Percentiles rank a stretch among this genome's conserved stretches.
phyloP scores from a whole-genome alignment of 495 filamentous ascomycete species.

The Tetracladium setigerum region DNA sequence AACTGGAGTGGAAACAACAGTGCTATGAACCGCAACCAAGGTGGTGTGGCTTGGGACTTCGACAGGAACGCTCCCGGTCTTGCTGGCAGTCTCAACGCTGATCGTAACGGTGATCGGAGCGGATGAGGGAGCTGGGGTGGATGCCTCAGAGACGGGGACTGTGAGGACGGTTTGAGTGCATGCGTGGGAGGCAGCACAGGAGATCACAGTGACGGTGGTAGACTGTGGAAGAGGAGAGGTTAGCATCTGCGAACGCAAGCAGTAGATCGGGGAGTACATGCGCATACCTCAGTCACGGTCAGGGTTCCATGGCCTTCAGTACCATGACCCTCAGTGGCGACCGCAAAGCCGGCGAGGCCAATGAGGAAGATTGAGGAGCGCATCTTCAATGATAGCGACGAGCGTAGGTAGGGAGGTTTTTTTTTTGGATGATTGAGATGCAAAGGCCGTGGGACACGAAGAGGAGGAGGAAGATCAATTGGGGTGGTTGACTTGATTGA shows the following conservation, averaged over 20 bases:
- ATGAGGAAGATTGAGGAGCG: conserved; percentile 19
- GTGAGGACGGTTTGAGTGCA: conserved; percentile 29
- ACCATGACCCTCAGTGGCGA: not conserved
- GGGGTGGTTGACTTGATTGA: too few species aligned
- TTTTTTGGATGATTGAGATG: conserved; percentile 25
- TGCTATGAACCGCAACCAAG: not conserved
- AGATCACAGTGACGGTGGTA: conserved; percentile 41
- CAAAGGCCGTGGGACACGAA: conserved; percentile 19
- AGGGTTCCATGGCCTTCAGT: not conserved
- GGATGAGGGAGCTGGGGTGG: conserved; percentile 29
- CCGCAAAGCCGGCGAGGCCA: conserved; percentile 20
- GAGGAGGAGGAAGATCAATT: too few species aligned
- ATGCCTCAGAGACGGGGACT: conserved; percentile 12
- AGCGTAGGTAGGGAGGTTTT: not conserved
- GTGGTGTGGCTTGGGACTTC: conserved; percentile 1
- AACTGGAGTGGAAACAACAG: too few species aligned
- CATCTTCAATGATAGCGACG: conserved; percentile 11
- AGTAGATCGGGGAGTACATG: conserved; percentile 26
- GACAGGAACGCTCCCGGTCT: too few species aligned
- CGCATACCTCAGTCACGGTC: conserved; percentile 11
- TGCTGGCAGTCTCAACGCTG: conserved; percentile 8
- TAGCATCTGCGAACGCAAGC: conserved; percentile 25
- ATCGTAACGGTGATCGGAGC: conserved; percentile 27
- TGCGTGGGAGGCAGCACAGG: conserved; percentile 32
- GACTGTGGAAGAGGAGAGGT: conserved; percentile 27